Base-by-base conservation (phyloP, 257 asterid species). In the Knoxia roxburghii region DNA sequence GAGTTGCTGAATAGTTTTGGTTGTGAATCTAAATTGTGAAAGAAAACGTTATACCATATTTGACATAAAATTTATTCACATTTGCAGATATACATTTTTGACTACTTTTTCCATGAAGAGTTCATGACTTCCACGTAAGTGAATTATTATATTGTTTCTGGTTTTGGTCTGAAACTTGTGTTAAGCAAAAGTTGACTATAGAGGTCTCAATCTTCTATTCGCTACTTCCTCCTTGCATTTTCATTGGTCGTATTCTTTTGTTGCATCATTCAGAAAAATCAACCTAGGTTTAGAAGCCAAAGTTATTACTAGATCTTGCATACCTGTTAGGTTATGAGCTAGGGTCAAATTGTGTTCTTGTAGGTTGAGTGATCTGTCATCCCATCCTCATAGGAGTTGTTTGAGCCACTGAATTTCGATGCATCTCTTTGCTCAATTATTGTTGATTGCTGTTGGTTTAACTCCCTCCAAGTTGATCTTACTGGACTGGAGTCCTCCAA, bases 71-170 rank as follows among this genome's bases (percentile, higher is more conserved):
- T 49, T 48, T 69, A 46, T 52, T 46, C 71, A 18, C 58, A 66
- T 76, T 33, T 70, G 83, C 93, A 94, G 98, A 78, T 94, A 48
- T 94, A 94, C 82, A 83, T 94, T 65, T 57, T 94, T 71, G 96
- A 94, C 75, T 94, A 94, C 89, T 94, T 94, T 73, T 72, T 80
- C 81, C 69, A 82, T 79, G 99, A 90, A 78, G 99, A 90, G 79
- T 94, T 84, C 83, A 94, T 94, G 96, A 88, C 97, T 60, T 94
- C 99, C 73, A 94, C 99, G 99, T 94, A 82, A 94, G 99, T 82
- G 53, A 39, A 54, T 65, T 17, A 33, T 33, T 1, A 20, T 33
- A 18, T 1, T n/a, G 15, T 4, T n/a, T n/a, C n/a, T n/a, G n/a
- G n/a, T n/a, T n/a, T n/a, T n/a, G n/a, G n/a, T 37, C 27, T 49